Percentiles rank a stretch among this genome's conserved stretches.
These are phyloP conservation scores for Murraya paniculata DNA, from an alignment of 345 rosid genomes.

Conservation along the genomic window DNA sequence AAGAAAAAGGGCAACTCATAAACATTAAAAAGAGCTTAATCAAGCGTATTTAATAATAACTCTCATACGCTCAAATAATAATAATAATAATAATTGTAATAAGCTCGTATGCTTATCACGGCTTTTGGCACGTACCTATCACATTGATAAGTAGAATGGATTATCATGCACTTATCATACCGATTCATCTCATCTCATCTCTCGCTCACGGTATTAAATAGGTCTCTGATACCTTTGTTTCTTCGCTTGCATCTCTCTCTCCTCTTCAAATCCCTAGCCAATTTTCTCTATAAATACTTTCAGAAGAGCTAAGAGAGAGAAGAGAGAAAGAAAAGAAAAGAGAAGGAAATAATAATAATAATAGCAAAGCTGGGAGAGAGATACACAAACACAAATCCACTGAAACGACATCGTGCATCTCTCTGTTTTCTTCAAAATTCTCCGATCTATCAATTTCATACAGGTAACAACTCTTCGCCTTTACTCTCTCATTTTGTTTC, in stretches of 20 bases:
- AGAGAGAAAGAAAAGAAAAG: slow-evolving; percentile 1
- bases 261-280: slow-evolving; percentile 49
- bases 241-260: slow-evolving; percentile 15
- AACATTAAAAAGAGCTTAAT: neutral
- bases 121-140: neutral
- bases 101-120: accelerated
- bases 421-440: slow-evolving; percentile 20
- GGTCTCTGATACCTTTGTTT: slow-evolving; percentile 31
- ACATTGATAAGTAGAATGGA: accelerated
- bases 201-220: slow-evolving; percentile 36
- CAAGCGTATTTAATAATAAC: neutral
- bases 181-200: slow-evolving; percentile 26
- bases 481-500: slow-evolving; percentile 10
- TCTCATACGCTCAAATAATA: accelerated
- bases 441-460: slow-evolving; percentile 32
- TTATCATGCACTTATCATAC: slow-evolving; percentile 5
- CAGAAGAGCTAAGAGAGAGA: slow-evolving; percentile 21
- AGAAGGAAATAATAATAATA: neutral
- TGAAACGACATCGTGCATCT: slow-evolving; percentile 25
- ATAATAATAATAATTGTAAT: neutral
- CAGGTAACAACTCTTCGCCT: slow-evolving; percentile 14
- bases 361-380: slow-evolving; percentile 5
- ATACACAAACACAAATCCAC: slow-evolving; percentile 3
- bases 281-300: slow-evolving; percentile 44
- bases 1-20: neutral